Conservation (phyloP, 495 filamentous ascomycete genomes). For the Poronia punctata region DNA sequence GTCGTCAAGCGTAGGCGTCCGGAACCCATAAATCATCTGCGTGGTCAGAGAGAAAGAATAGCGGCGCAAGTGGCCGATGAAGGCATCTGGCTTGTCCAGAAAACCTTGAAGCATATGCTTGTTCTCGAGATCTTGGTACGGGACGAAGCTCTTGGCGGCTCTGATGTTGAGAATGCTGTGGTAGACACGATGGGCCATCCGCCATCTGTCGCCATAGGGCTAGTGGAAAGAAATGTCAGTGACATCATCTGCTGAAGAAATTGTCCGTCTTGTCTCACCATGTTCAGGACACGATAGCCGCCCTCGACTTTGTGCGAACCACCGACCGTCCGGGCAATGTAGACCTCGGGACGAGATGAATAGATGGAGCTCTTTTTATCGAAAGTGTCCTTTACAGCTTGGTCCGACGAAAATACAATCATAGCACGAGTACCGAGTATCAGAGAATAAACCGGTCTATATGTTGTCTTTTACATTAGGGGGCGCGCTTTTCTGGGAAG, state of each 20-base stretch:
- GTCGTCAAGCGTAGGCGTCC: constrained; percentile 42
- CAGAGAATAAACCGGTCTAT: constrained; percentile 16
- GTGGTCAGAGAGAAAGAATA: constrained; percentile 49
- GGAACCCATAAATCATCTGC: constrained; percentile 49
- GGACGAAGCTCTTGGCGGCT: constrained; percentile 31
- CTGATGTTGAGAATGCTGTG: constrained; percentile 42
- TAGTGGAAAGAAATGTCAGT: constrained; percentile 5
- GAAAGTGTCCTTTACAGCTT: constrained; percentile 23
- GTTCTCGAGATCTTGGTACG: constrained; percentile 48
- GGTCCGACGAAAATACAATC: constrained; percentile 25
- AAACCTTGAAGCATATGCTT: constrained; percentile 42
- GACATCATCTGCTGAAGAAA: background rate
- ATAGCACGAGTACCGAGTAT: constrained; percentile 23
- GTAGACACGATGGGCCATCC: constrained; percentile 37
- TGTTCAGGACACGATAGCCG: constrained; percentile 14
- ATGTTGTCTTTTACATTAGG: too few relatives aligned
- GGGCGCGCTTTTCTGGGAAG: too few relatives aligned
- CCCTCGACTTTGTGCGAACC: constrained; percentile 9
- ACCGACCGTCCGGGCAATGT: constrained; percentile 12
- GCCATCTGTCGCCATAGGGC: constrained; percentile 33
- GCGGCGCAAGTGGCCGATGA: constrained; percentile 45
- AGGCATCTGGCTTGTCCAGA: constrained; percentile 28
- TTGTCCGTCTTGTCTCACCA: constrained; percentile 2
- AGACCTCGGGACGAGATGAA: constrained; percentile 16
- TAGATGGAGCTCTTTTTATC: constrained; percentile 23